Conservation (phyloP, 192 early-diverging fungal genomes). For the Ambispora gerdemannii region DNA sequence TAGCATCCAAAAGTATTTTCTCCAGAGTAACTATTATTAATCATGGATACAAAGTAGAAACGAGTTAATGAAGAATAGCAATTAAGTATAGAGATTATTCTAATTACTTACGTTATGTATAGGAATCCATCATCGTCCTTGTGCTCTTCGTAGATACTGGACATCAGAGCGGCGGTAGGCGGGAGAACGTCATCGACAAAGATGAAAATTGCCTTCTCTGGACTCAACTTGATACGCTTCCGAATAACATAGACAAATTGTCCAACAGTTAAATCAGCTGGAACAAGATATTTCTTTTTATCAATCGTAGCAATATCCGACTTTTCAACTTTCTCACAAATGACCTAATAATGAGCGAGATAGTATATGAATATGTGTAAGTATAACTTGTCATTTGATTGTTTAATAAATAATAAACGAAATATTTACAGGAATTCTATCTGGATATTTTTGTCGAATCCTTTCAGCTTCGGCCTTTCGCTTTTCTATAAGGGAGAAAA, state of each 20-base stretch:
- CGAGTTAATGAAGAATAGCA: neutral
- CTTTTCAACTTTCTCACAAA: conserved; percentile 97
- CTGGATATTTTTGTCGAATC: conserved; percentile 95
- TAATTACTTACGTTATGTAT: conserved; percentile 72
- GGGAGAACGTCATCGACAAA: conserved; percentile 97
- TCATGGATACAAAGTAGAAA: neutral
- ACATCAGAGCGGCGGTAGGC: conserved; percentile 91
- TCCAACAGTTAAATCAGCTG: conserved; percentile 92
- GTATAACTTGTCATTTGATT: neutral
- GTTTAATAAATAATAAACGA: no score
- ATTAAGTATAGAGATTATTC: neutral
- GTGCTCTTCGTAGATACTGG: conserved; percentile 92
- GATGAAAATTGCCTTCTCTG: conserved; percentile 98
- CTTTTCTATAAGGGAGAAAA: no score
- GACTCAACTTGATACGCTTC: conserved; percentile 94
- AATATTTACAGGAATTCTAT: conserved; percentile 74
- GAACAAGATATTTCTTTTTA: conserved; percentile 99
- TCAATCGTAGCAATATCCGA: conserved; percentile 95
- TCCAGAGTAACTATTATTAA: conserved; percentile 68
- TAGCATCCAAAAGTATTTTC: conserved; percentile 80
- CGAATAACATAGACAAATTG: conserved; percentile 97
- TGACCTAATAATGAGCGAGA: conserved; percentile 48
- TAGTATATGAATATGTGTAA: conserved; percentile 18
- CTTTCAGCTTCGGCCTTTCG: conserved; percentile 94
- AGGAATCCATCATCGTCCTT: conserved; percentile 98